These are phyloP conservation scores for Penicillium soppii DNA, from an alignment of 495 filamentous ascomycete species.

Conservation along the genomic window DNA sequence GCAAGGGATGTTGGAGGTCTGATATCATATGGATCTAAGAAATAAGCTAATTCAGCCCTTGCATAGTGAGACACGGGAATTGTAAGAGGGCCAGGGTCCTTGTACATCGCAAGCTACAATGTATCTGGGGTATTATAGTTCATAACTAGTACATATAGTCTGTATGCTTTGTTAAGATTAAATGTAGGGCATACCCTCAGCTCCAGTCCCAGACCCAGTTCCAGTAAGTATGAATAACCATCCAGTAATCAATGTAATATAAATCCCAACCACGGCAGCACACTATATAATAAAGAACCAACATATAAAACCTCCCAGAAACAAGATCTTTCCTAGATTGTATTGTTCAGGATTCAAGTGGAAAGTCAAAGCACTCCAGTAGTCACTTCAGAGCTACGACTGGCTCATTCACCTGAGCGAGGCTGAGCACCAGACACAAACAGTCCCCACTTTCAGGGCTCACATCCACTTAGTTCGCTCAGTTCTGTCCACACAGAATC, in stretches of 20 bases:
- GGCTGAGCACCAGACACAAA: conserved; percentile 20
- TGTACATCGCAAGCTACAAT: too few species aligned
- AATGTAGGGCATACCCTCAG: conserved; percentile 1
- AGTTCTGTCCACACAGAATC: conserved; percentile 23
- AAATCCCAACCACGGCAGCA: background rate
- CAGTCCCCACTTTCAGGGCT: conserved; percentile 33
- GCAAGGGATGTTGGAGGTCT: background rate
- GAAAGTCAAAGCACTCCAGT: background rate
- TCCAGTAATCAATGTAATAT: background rate
- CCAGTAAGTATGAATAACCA: background rate
- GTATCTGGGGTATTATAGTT: too few species aligned
- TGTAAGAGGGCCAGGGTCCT: background rate
- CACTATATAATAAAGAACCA: background rate
- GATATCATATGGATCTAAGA: conserved; percentile 1
- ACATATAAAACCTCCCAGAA: background rate
- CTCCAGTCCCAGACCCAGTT: too few species aligned
- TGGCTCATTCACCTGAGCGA: conserved; percentile 18
- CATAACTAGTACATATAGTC: background rate
- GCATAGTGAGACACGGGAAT: conserved; percentile 1
- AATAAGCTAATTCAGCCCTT: conserved; percentile 9
- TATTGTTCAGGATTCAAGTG: conserved; percentile 1
- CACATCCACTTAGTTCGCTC: conserved; percentile 28
- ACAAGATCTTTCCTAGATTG: background rate
- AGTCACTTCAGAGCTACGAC: background rate
- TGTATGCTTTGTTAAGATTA: too few species aligned